phyloP scores from a whole-genome alignment of 306 rosid species.

The Styphnolobium japonicum region DNA sequence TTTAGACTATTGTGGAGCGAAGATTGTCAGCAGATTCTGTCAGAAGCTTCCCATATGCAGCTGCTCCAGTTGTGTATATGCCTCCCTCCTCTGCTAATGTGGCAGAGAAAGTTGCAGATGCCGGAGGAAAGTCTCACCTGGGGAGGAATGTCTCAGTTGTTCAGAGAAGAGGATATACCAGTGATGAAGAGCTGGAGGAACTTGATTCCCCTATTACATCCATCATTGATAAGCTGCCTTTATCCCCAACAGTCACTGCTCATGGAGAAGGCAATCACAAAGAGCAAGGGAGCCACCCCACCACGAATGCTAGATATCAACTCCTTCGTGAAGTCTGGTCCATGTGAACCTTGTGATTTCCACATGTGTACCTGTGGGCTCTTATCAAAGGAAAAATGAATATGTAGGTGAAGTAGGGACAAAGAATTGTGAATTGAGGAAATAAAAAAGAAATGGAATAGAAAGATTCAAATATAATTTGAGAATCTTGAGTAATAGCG shows the following conservation, averaged over 20 bases:
- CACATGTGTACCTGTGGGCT: conserved; percentile 20
- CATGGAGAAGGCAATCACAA: conserved; percentile 45
- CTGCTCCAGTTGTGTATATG: conserved; percentile 56
- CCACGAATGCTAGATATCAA: conserved; percentile 68
- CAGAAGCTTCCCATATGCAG: conserved; percentile 73
- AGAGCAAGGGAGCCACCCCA: conserved; percentile 27
- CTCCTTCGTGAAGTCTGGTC: conserved; percentile 97
- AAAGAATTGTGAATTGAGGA: conserved; percentile 14
- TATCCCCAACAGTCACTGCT: conserved; percentile 35
- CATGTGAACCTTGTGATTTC: conserved; percentile 29
- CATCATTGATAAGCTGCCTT: conserved; percentile 60
- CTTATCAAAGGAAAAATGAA: conserved; percentile 10
- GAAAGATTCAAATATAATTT: conserved; percentile 6
- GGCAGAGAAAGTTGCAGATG: conserved; percentile 78
- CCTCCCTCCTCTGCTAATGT: conserved; percentile 66
- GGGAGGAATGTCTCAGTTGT: conserved; percentile 58
- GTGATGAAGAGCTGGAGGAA: conserved; percentile 94
- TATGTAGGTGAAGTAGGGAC: background rate
- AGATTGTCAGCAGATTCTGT: conserved; percentile 49
- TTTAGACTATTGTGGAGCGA: conserved; percentile 60
- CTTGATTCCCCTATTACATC: conserved; percentile 72
- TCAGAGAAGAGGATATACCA: conserved; percentile 83
- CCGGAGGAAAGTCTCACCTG: conserved; percentile 61
- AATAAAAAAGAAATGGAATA: background rate
- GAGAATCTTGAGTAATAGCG: conserved; percentile 7